These are phyloP conservation scores for Ophiognomonia clavigignenti-juglandacearum DNA, from an alignment of 2,329 filamentous ascomycete species.

Conservation along the genomic window DNA sequence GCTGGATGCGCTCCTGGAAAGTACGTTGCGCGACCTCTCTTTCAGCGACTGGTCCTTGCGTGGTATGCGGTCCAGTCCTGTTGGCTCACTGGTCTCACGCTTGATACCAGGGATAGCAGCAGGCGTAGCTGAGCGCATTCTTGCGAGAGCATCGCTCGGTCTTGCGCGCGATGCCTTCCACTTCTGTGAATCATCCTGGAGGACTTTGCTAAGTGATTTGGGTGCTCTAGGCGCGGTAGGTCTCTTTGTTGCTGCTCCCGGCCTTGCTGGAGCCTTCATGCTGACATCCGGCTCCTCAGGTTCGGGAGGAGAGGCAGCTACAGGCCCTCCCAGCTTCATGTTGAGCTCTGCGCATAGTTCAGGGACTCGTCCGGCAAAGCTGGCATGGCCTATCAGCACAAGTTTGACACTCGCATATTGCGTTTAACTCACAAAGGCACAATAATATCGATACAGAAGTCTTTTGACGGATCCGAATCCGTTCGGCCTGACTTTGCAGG, in stretches of 20 bases:
- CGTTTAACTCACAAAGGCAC: conserved; percentile 62
- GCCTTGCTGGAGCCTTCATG: conserved; percentile 40
- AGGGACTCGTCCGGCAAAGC: conserved; percentile 72
- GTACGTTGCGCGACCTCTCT: conserved; percentile 36
- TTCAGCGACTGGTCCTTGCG: conserved; percentile 37
- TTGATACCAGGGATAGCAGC: conserved; percentile 58
- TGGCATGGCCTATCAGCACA: conserved; percentile 24
- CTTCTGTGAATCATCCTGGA: conserved; percentile 54
- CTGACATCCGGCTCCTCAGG: conserved; percentile 37
- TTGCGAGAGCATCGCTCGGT: conserved; percentile 53
- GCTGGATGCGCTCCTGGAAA: conserved; percentile 41
- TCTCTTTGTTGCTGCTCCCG: conserved; percentile 48
- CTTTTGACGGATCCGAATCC: conserved; percentile 59
- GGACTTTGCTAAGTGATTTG: conserved; percentile 57
- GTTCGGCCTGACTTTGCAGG: conserved; percentile 34
- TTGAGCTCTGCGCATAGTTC: conserved; percentile 66
- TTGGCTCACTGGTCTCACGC: conserved; percentile 60
- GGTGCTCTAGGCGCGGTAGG: conserved; percentile 34
- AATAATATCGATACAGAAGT: conserved; percentile 78
- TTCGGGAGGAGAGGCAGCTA: conserved; percentile 51
- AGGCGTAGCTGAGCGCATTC: conserved; percentile 65
- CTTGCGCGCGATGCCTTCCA: conserved; percentile 49
- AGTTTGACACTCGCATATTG: not conserved
- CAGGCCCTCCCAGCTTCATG: conserved; percentile 70
- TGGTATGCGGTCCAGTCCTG: conserved; percentile 44